Evolutionary conservation across 2,329 filamentous ascomycete genomes (phyloP).

Genomic region (Davidsoniella neocaledoniae): DNA sequence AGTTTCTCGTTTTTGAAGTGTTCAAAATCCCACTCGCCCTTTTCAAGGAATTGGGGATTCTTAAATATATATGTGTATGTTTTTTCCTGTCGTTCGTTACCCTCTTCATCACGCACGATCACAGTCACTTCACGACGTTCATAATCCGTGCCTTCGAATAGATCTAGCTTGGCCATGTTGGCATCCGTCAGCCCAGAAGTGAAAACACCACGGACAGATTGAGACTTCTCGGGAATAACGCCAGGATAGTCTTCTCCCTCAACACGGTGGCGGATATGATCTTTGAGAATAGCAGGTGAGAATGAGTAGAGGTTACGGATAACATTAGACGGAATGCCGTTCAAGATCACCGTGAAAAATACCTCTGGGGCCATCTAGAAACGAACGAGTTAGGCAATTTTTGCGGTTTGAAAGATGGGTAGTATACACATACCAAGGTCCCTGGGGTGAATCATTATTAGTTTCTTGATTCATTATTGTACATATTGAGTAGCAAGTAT

Average conservation of each 20-base stretch:
- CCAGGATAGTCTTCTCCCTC: conserved; percentile 61
- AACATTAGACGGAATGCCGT: conserved; percentile 30
- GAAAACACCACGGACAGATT: conserved; percentile 55
- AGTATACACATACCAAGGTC: conserved; percentile 20
- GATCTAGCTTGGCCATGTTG: conserved; percentile 60
- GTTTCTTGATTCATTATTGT: background rate
- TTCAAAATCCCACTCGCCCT: conserved; percentile 72
- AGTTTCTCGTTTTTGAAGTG: conserved; percentile 65
- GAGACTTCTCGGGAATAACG: conserved; percentile 39
- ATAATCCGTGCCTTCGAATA: conserved; percentile 70
- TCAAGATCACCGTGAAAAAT: conserved; percentile 72
- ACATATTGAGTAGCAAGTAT: background rate
- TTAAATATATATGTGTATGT: conserved; percentile 52
- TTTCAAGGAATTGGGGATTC: conserved; percentile 38
- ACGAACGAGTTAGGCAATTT: background rate
- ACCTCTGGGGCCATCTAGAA: conserved; percentile 64
- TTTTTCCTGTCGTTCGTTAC: conserved; percentile 28
- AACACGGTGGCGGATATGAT: conserved; percentile 57
- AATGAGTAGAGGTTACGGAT: conserved; percentile 42
- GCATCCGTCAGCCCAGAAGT: conserved; percentile 63
- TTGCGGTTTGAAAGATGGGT: background rate
- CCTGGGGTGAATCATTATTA: conserved; percentile 14
- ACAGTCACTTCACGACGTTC: conserved; percentile 37
- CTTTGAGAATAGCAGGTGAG: conserved; percentile 57
- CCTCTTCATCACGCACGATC: conserved; percentile 30